Conservation (phyloP, 164 flowering plant species). For the Hamamelis virginiana region DNA sequence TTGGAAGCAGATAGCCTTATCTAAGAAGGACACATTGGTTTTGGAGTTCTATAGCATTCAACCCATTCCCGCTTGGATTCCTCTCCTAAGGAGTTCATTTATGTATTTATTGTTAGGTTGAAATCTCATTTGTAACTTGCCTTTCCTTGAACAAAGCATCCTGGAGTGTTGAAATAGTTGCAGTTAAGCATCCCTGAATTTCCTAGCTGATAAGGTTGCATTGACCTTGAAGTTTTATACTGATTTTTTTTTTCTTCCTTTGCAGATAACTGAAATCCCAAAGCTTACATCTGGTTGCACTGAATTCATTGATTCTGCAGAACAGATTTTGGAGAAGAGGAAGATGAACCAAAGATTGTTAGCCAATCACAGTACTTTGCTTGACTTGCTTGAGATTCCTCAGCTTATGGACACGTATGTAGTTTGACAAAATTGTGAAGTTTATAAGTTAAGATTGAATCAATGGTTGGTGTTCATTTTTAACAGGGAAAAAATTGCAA, state of each 20-base stretch:
- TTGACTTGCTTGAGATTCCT: slow-evolving; percentile 99
- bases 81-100: too few species aligned
- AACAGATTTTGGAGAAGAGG: slow-evolving; percentile 88
- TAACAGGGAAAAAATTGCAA: neutral
- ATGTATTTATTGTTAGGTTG: too few species aligned
- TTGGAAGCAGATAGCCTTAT: neutral
- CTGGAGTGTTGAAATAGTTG: neutral
- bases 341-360: slow-evolving; percentile 84
- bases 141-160: neutral
- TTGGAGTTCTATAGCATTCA: too few species aligned
- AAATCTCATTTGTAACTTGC: too few species aligned
- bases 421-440: slow-evolving; percentile 13
- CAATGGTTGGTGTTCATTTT: neutral
- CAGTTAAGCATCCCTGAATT: neutral
- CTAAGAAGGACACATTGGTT: neutral
- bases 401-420: slow-evolving; percentile 99
- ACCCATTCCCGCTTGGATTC: too few species aligned
- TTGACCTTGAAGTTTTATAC: neutral
- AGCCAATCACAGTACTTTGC: slow-evolving; percentile 91
- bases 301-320: slow-evolving; percentile 89
- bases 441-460: neutral
- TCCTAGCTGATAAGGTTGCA: neutral
- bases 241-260: neutral
- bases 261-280: slow-evolving; percentile 89
- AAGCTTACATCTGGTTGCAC: slow-evolving; percentile 91